Evolutionary conservation across 1,284 basidiomycete genomes (phyloP), one percentile per base, ranked within the genome.

Genomic region (Violaceomyces palustris): DNA sequence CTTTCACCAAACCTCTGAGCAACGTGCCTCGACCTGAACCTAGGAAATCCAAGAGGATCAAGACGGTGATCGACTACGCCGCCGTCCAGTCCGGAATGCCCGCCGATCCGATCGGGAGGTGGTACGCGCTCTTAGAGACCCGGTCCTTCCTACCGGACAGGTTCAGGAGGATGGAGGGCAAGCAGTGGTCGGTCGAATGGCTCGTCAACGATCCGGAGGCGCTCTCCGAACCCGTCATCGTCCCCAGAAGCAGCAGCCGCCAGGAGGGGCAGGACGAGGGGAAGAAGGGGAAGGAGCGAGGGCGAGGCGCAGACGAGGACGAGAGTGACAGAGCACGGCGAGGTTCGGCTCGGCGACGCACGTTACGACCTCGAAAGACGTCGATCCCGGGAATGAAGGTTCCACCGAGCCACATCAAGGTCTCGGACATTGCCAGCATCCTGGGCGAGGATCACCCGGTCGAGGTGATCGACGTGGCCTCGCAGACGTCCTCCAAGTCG

Each of bases 391-490:
- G 63, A 15, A 87, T 92, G 85, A 82, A 82, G 64, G 89, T 92
- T 84, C 88, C 88, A 1, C 74, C 78, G 2, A 55, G 74, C 5
- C 77, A 79, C 35, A 82, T 87, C 47, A 83, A 81, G 1, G 84
- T 91, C 28, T 78, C 82, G 36, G 84, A 92, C 63, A 83, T 97
- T 1, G 88, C 86, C 0, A 77, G 84, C 42, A 77, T 84, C 18
- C 80, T 96, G 30, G 92, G 57, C 7, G 41, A 42, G 23, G 52
- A 60, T 6, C 62, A 62, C 6, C 54, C 63, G 3, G 62, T 67
- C 22, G 62, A 67, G 33, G 64, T 67, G 30, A 64, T 67, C 39
- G 75, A 76, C 46, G 73, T 74, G 9, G 72, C 69, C 7, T 71
- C 67, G 4, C 75, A 76, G 27, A 70, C 73, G 24, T 69, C 70